Evolutionary conservation across 108 stramenopile genomes (phyloP), one percentile per base, ranked within the genome.

Genomic region (Nannochloropsis gaditana): DNA sequence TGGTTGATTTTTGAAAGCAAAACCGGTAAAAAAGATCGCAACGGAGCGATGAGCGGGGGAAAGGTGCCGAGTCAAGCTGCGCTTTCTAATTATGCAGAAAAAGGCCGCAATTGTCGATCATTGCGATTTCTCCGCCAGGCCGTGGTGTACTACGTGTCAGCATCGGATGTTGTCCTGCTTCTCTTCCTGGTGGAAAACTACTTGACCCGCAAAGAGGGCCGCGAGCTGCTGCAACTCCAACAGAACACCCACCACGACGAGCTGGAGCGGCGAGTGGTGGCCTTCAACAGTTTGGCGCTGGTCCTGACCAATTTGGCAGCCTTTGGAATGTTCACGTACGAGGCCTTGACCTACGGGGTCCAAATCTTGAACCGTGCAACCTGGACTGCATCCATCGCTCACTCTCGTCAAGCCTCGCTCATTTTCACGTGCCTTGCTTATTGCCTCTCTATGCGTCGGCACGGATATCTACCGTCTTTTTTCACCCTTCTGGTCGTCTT

Each of bases 281-380:
- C 59, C 3, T 73, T 73, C 59, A 73, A 73, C 8, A 73, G 59
- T n/a, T n/a, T 73, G 59, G 59, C 59, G 19, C 59, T 73, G 19
- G 59, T 73, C 4, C 15, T 73, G 8, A 73, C 59, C 59, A 73
- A 73, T 73, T 73, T 73, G 59, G 59, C 59, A 15, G 59, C 59
- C 59, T 73, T 73, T 0, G 59, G 59, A 73, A 73, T 73, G 59
- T 73, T 73, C 59, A 73, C 59, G n/a, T 73, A 73, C 59, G 59
- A 73, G 59, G 59, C 59, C 5, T 73, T 73, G 59, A 73, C 59
- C 19, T 6, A 73, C n/a, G 59, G 59, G 19, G n/a, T n/a, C n/a
- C 59, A 73, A 15, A 15, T 73, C 59, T n/a, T 73, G n/a, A n/a
- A 73, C 5, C 59, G 59, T 3, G 59, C 59, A 3, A 73, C 59